These are phyloP conservation scores for Nicotiana obtusifolia DNA, from an alignment of 257 asterid species.

Conservation along the genomic window DNA sequence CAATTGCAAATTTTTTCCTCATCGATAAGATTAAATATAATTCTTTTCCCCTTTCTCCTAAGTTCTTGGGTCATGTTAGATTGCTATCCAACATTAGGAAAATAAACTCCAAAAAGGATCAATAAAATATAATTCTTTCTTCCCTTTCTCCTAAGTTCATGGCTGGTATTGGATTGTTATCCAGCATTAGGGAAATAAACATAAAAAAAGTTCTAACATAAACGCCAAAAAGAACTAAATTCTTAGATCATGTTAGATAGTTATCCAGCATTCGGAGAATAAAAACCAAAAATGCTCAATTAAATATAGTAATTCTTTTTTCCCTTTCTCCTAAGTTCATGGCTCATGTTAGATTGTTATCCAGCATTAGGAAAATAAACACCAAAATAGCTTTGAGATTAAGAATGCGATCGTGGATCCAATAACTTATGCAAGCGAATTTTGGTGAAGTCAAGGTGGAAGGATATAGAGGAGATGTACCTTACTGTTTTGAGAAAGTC, in stretches of 20 bases:
- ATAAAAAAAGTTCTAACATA: not conserved
- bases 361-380: too few relatives aligned
- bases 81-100: too few relatives aligned
- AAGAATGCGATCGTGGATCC: conserved; percentile 30
- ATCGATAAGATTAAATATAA: not conserved
- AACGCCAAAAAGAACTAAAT: too few relatives aligned
- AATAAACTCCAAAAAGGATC: too few relatives aligned
- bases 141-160: too few relatives aligned
- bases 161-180: not conserved
- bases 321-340: too few relatives aligned
- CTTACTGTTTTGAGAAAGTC: conserved; percentile 38
- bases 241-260: too few relatives aligned
- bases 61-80: not conserved
- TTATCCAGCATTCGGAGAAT: too few relatives aligned
- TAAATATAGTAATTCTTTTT: too few relatives aligned
- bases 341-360: too few relatives aligned
- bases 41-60: not conserved
- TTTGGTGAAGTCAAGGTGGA: conserved; percentile 25
- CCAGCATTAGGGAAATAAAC: not conserved
- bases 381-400: conserved; percentile 4
- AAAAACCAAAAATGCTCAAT: too few relatives aligned
- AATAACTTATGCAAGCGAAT: conserved; percentile 13
- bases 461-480: conserved; percentile 19
- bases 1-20: not conserved
- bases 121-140: too few relatives aligned